Conservation (phyloP, 345 rosid species). For the Mallotus nudiflorus region DNA sequence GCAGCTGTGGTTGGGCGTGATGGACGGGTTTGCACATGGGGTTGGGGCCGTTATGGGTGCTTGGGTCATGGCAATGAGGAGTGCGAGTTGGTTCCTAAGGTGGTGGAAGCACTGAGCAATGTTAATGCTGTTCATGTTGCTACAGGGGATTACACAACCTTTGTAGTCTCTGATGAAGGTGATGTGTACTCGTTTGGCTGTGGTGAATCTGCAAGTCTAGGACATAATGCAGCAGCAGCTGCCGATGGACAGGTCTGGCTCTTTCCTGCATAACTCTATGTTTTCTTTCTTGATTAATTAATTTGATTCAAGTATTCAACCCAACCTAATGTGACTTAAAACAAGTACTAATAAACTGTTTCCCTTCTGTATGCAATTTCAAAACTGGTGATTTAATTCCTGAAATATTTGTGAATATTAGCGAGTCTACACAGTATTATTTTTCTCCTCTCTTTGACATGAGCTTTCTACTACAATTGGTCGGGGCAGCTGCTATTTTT, state of each 20-base stretch:
- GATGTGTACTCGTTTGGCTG: slow-evolving; percentile 95
- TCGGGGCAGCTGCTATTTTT: background rate
- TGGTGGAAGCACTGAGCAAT: slow-evolving; percentile 63
- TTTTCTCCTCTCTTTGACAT: background rate
- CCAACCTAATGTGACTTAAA: background rate
- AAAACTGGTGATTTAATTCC: background rate
- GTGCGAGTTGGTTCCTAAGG: slow-evolving; percentile 70
- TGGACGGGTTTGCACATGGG: slow-evolving; percentile 97
- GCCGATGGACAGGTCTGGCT: slow-evolving; percentile 60
- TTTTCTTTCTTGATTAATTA: background rate
- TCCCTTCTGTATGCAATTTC: background rate
- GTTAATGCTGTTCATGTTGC: slow-evolving; percentile 88
- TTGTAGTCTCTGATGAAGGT: slow-evolving; percentile 84
- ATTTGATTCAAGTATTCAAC: background rate
- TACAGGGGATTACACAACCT: slow-evolving; percentile 91
- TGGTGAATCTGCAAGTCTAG: slow-evolving; percentile 91
- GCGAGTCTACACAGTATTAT: background rate
- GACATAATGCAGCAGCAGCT: slow-evolving; percentile 49
- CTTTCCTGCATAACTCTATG: background rate
- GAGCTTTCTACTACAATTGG: background rate
- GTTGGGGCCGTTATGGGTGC: slow-evolving; percentile 97
- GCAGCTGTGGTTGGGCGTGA: slow-evolving; percentile 93
- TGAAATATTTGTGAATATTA: background rate
- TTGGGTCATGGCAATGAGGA: slow-evolving; percentile 95
- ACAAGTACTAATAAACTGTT: background rate